Evolutionary conservation across 352 stramenopile species (phyloP), one percentile per base, ranked within the genome.

Genomic region (Pythium aquatile): DNA sequence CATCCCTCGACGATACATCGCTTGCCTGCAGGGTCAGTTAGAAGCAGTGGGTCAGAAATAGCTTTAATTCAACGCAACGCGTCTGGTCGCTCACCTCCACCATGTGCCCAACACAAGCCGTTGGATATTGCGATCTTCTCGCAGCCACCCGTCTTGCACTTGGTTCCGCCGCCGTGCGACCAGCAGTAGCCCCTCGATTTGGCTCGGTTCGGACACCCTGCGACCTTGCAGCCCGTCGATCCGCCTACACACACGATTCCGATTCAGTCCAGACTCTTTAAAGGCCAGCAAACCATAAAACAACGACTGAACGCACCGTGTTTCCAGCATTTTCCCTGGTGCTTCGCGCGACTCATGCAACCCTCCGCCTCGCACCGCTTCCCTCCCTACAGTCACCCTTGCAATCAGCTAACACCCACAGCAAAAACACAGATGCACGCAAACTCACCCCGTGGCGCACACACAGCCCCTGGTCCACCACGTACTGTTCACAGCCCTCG

Each of bases 131-230:
- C 82, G 53, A 91, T 90, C 69, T 90, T 93, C 54, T 81, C 76
- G 59, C 87, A 96, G 24, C 69, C 66, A n/a, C 73, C 64, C 2
- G 64, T 62, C 60, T 87, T 88, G 73, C 87, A 96, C 59, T 91
- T 90, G 58, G 81, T 90, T n/a, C 87, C 87, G 1, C 87, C 87
- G 44, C 87, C 87, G 64, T 96, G 87, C 0, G 82, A 92, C 87
- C 85, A 94, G 66, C 87, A 96, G 49, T 89, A 88, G 16, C 87
- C 87, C n/a, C 83, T 73, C 32, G 85, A 91, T 68, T 94, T 93
- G 68, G 85, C 85, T n/a, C 85, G 84, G 55, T 94, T 94, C 37
- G 81, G 74, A 60, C 87, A 96, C 24, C 71, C 75, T 5, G 69
- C 63, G 33, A 90, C 68, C 60, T 88, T 93, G 72, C 86, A 94